Evolutionary conservation across 1,284 basidiomycete species (phyloP).

Genomic region (Leccinum insolens): DNA sequence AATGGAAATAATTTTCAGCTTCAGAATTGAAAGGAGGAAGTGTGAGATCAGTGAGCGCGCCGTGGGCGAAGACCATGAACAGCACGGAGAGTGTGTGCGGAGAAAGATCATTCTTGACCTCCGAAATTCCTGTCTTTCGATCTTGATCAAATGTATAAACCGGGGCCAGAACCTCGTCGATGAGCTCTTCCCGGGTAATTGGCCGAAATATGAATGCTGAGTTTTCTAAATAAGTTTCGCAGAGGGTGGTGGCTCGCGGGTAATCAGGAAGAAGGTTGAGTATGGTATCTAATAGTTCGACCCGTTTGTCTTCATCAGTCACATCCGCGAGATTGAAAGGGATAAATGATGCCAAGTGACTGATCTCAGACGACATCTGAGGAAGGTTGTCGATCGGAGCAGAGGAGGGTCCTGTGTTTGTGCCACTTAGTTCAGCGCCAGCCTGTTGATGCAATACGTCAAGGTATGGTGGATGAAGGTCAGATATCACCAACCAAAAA

Average conservation of each 20-base stretch:
- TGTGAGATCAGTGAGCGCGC: conserved; percentile 65
- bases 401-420: conserved; percentile 23
- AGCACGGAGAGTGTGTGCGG: conserved; percentile 61
- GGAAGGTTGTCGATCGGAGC: conserved; percentile 37
- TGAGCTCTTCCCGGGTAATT: conserved; percentile 64
- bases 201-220: conserved; percentile 63
- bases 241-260: conserved; percentile 63
- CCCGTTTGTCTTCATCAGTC: conserved; percentile 28
- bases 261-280: conserved; percentile 53
- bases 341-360: conserved; percentile 45
- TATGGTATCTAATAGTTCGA: conserved; percentile 44
- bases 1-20: conserved; percentile 61
- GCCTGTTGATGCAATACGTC: conserved; percentile 38
- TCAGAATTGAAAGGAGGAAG: conserved; percentile 60
- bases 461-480: conserved; percentile 9
- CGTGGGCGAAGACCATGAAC: conserved; percentile 61
- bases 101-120: conserved; percentile 36
- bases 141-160: conserved; percentile 58
- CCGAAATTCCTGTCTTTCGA: conserved; percentile 33
- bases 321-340: conserved; percentile 47
- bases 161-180: conserved; percentile 62
- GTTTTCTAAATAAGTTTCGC: conserved; percentile 69
- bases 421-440: conserved; percentile 49
- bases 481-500: conserved; percentile 32
- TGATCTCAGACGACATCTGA: conserved; percentile 43